Percentiles rank a stretch among this genome's conserved stretches.
These are phyloP conservation scores for Aureobasidium sp. DNA, from an alignment of 2,329 filamentous ascomycete species.

Conservation along the genomic window DNA sequence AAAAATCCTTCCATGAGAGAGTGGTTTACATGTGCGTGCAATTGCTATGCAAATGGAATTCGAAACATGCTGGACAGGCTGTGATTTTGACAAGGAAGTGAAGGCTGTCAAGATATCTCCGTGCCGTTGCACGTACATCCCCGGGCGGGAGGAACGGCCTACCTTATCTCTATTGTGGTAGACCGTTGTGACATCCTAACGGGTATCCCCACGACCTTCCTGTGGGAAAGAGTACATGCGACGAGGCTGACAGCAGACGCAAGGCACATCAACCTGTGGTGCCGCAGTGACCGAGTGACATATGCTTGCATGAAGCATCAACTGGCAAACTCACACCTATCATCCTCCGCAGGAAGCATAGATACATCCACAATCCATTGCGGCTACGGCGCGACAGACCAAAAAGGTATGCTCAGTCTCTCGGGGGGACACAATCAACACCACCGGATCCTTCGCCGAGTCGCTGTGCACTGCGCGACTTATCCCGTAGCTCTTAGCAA, in stretches of 20 bases:
- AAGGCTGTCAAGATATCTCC: neutral
- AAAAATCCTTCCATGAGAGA: no score
- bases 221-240: neutral
- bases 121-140: conserved; percentile 4
- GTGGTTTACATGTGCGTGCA: no score
- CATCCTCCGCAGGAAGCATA: no score
- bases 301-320: conserved; percentile 7
- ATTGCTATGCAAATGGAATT: neutral
- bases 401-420: neutral
- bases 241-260: conserved; percentile 8
- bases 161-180: conserved; percentile 10
- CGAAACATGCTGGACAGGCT: no score
- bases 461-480: no score
- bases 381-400: neutral
- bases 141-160: conserved; percentile 10
- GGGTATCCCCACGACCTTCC: conserved; percentile 6
- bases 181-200: neutral
- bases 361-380: neutral
- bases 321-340: no score
- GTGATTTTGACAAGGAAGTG: no score
- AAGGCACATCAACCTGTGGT: neutral
- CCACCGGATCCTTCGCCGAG: conserved; percentile 2
- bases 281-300: neutral
- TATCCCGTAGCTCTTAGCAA: neutral
- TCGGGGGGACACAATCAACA: neutral